Conservation (phyloP, 306 rosid genomes). For the Mimosa bimucronata region DNA sequence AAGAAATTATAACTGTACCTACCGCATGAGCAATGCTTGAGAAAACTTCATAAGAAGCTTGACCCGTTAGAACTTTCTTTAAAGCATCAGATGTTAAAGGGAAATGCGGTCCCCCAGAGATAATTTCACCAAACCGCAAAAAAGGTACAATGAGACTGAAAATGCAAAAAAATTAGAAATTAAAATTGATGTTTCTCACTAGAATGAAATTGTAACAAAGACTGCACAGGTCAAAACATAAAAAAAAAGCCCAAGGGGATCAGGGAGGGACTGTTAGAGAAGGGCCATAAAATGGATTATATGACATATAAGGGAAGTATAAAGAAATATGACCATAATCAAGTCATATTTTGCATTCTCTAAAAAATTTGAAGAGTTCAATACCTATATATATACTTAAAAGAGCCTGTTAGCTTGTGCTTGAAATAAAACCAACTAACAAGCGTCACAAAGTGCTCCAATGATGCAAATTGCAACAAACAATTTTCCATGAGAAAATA, state of each 20-base stretch:
- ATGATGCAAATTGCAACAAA: constrained; percentile 15
- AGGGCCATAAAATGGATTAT: constrained; percentile 14
- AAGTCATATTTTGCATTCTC: background rate
- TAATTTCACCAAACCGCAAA: constrained; percentile 85
- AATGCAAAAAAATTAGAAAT: constrained; percentile 29
- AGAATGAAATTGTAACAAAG: constrained; percentile 15
- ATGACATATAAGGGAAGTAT: background rate
- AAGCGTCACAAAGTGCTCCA: background rate
- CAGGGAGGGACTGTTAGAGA: background rate
- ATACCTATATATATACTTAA: background rate
- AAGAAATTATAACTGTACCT: constrained; percentile 41
- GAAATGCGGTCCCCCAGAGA: constrained; percentile 81
- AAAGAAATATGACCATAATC: constrained; percentile 22
- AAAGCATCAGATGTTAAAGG: constrained; percentile 84
- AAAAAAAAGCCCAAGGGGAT: background rate
- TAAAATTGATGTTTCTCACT: constrained; percentile 6
- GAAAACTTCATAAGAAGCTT: constrained; percentile 75
- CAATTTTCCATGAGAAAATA: constrained; percentile 8
- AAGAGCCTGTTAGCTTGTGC: background rate
- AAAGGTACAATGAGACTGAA: constrained; percentile 84
- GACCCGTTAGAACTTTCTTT: constrained; percentile 78
- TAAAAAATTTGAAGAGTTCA: constrained; percentile 11
- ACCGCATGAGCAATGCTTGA: constrained; percentile 83
- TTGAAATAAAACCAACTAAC: background rate
- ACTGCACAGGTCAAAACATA: background rate